Conservation (phyloP, 2,329 filamentous ascomycete species). For the Alternaria ethzedia region DNA sequence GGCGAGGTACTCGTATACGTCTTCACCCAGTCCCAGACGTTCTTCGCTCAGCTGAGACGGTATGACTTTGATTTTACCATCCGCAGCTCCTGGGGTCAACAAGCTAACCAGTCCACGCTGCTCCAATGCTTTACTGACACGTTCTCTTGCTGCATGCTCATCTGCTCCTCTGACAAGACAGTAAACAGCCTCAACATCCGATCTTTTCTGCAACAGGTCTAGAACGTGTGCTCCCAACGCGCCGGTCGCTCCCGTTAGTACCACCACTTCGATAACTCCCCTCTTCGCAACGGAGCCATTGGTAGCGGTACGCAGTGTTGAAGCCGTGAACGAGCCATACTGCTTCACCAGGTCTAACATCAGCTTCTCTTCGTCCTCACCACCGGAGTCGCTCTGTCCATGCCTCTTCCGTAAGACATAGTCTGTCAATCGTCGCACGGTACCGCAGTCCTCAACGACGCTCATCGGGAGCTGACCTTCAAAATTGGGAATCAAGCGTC, state of each 20-base stretch:
- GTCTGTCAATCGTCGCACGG: conserved; percentile 52
- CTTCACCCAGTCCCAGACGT: conserved; percentile 56
- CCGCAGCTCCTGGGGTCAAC: conserved; percentile 7
- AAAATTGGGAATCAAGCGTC: conserved; percentile 43
- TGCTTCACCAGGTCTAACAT: conserved; percentile 58
- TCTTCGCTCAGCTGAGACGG: conserved; percentile 56
- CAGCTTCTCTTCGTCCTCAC: conserved; percentile 46
- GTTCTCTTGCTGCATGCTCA: conserved; percentile 37
- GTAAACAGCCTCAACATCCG: conserved; percentile 56
- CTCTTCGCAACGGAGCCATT: conserved; percentile 2
- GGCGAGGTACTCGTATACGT: conserved; percentile 52
- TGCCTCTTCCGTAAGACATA: conserved; percentile 50
- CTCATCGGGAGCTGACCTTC: conserved; percentile 59
- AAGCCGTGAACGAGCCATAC: conserved; percentile 53
- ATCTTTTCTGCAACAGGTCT: conserved; percentile 50
- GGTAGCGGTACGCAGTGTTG: neutral
- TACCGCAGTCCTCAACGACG: conserved; percentile 66
- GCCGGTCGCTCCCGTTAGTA: conserved; percentile 60
- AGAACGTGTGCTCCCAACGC: conserved; percentile 61
- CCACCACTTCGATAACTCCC: conserved; percentile 20
- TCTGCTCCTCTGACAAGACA: conserved; percentile 62
- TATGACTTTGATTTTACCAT: conserved; percentile 55
- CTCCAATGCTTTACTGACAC: conserved; percentile 43
- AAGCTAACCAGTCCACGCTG: conserved; percentile 40
- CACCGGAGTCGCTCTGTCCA: conserved; percentile 38